These are phyloP conservation scores for Tylopilus sp. DNA, from an alignment of 768 basidiomycete genomes.

Conservation along the genomic window DNA sequence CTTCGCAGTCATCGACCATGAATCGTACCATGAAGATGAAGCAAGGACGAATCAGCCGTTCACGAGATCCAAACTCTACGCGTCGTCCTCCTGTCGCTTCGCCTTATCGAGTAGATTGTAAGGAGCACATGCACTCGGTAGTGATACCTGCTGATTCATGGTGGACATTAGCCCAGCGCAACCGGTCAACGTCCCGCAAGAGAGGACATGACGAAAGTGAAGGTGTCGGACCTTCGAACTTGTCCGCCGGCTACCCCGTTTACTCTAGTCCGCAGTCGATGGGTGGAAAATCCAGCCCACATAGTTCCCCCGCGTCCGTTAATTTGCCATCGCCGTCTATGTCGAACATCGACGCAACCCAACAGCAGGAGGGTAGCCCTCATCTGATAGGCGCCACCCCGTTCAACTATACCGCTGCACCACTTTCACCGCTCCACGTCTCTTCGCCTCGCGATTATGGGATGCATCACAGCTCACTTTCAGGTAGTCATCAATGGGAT, in stretches of 20 bases:
- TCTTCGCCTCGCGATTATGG: constrained; percentile 57
- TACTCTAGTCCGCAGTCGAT: constrained; percentile 53
- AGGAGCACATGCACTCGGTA: constrained; percentile 26
- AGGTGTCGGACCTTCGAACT: constrained; percentile 39
- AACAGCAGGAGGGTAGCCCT: constrained; percentile 53
- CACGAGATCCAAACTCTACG: constrained; percentile 52
- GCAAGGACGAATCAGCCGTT: constrained; percentile 52
- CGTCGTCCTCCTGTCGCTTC: constrained; percentile 58
- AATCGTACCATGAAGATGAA: constrained; percentile 51
- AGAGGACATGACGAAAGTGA: constrained; percentile 69
- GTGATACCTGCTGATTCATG: constrained; percentile 15
- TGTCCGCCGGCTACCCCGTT: constrained; percentile 43
- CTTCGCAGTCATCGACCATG: constrained; percentile 40
- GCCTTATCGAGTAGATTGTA: constrained; percentile 64
- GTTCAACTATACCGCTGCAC: constrained; percentile 41
- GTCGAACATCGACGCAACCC: constrained; percentile 44
- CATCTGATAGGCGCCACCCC: constrained; percentile 43
- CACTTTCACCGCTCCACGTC: constrained; percentile 50
- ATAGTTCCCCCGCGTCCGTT: constrained; percentile 73
- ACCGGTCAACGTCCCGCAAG: constrained; percentile 72
- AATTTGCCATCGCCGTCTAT: constrained; percentile 70
- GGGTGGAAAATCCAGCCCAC: constrained; percentile 51
- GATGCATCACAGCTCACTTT: constrained; percentile 33
- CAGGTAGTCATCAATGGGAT: constrained; percentile 41
- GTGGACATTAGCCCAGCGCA: constrained; percentile 50